Conservation (phyloP, 441 rosid species). For the Lepidium campestre region DNA sequence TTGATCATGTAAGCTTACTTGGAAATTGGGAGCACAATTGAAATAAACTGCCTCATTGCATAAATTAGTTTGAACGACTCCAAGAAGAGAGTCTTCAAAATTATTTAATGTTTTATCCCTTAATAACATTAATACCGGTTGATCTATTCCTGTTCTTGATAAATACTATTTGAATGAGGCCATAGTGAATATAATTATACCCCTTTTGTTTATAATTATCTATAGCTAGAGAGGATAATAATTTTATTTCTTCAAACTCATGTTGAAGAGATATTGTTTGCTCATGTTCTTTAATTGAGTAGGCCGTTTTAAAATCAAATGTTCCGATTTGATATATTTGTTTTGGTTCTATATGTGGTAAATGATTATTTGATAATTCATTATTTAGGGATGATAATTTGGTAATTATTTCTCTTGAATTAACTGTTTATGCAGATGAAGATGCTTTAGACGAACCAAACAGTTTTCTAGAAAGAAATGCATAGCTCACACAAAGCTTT, state of each 20-base stretch:
- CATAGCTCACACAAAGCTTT: no score
- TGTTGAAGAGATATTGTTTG: no score
- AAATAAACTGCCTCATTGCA: background rate
- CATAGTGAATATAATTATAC: background rate
- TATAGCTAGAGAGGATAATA: no score
- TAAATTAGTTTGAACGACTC: background rate
- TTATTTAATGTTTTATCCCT: background rate
- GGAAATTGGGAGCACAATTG: background rate
- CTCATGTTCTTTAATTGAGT: no score
- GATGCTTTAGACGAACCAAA: no score
- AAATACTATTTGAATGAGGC: background rate
- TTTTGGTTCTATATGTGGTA: background rate
- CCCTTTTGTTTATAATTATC: no score
- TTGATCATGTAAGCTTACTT: background rate
- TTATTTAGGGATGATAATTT: background rate
- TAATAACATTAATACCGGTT: background rate
- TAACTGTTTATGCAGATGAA: no score
- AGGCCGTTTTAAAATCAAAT: no score
- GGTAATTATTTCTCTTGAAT: background rate
- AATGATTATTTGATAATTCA: background rate
- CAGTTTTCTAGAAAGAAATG: no score
- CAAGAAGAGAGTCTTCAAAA: background rate
- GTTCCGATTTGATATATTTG: no score
- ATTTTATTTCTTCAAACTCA: no score
- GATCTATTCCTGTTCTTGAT: background rate